Evolutionary conservation across 306 rosid species (phyloP), one percentile per base, ranked within the genome.

Genomic region (Cotoneaster glaucophyllus): DNA sequence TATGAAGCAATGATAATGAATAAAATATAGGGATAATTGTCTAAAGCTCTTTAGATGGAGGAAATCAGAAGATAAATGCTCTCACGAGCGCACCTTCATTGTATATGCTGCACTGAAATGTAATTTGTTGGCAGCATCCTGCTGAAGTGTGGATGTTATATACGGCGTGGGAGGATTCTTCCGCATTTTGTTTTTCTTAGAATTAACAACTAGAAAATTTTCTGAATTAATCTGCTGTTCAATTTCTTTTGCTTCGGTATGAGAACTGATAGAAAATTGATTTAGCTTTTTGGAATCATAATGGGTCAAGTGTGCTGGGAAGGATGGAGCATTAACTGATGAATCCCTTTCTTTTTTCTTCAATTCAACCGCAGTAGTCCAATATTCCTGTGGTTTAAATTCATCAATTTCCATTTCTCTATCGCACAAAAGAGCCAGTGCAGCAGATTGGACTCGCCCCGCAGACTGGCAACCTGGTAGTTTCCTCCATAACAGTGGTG

Each of bases 381-480:
- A 95, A 88, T 90, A 90, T 81, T 89, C 99, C 62, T 84, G 86
- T 9, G 91, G 86, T 76, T 84, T 87, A 76, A 90, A 95, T 84
- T 90, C 85, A 79, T 92, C 97, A 41, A 92, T 92, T 78, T 95
- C 98, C 91, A 87, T 82, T 87, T 95, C 99, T 79, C 98, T 92
- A 77, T 92, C 99, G 67, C 98, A 86, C 81, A 92, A 80, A 74
- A 95, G 97, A 81, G 98, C 82, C 43, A 95, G 91, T n/a, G 99
- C 99, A 61, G 97, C 97, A 74, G 99, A 95, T 73, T 95, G 99
- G 81, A 95, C 99, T 67, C 98, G 88, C 73, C 99, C 99, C 8
- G 98, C 99, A 71, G 99, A 95, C 77, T 88, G 97, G 80, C 99
- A 92, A 73, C 99, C 93, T 6, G 99, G 99, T 75, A 95, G 87